Evolutionary conservation across 768 basidiomycete genomes (phyloP).

Genomic region (Amanita rubescens): DNA sequence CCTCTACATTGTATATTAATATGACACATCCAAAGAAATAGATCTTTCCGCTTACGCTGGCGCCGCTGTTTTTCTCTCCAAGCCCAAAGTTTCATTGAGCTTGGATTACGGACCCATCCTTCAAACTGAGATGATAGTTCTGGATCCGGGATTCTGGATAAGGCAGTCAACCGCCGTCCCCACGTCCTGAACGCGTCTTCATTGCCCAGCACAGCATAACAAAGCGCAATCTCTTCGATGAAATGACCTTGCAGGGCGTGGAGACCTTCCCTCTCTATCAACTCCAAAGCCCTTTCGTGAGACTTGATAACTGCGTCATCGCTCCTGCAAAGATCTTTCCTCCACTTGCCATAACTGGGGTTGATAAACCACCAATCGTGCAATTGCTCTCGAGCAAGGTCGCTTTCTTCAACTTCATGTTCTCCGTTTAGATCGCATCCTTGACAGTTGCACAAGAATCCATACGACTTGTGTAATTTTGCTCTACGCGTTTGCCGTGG

Average conservation of each 20-base stretch:
- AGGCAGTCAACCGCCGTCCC: constrained; percentile 24
- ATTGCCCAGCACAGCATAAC: constrained; percentile 34
- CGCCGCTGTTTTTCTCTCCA: constrained; percentile 37
- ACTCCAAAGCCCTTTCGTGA: constrained; percentile 28
- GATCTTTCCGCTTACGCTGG: no score
- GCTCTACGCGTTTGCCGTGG: constrained; percentile 26
- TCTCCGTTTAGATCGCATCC: constrained; percentile 24
- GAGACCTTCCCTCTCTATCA: constrained; percentile 35
- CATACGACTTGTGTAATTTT: constrained; percentile 29
- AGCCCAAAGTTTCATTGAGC: constrained; percentile 30
- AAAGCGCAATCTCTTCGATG: constrained; percentile 35
- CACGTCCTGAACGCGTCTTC: constrained; percentile 27
- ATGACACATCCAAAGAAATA: no score
- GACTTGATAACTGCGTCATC: constrained; percentile 33
- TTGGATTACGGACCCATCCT: constrained; percentile 24
- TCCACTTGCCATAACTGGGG: constrained; percentile 34
- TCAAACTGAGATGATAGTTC: constrained; percentile 21
- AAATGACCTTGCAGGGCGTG: constrained; percentile 33
- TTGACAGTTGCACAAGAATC: constrained; percentile 34
- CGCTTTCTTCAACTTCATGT: constrained; percentile 19
- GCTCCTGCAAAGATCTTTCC: constrained; percentile 30
- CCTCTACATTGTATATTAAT: no score
- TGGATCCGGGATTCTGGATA: constrained; percentile 21
- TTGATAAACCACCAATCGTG: constrained; percentile 29
- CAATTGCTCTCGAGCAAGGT: constrained; percentile 25